Evolutionary conservation across 2,329 filamentous ascomycete species (phyloP).

Genomic region (Ophiocordyceps unilateralis): DNA sequence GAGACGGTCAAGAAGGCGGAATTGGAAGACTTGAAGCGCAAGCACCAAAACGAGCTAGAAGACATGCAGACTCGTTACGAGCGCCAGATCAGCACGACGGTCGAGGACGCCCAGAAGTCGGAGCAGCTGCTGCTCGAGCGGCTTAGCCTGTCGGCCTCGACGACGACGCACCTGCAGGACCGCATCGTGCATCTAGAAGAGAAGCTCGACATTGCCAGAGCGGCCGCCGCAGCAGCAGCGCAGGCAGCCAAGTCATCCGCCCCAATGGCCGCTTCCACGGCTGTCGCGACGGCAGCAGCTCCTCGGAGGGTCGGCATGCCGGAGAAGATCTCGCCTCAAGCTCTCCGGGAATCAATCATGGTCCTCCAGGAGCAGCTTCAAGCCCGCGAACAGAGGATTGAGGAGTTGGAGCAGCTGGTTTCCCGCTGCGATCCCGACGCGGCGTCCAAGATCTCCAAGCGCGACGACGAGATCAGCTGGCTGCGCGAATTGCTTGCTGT

Average conservation of each 20-base stretch:
- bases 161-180: constrained; percentile 72
- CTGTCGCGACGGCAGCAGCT: constrained; percentile 6
- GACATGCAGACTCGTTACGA: constrained; percentile 62
- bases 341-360: constrained; percentile 86
- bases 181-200: constrained; percentile 74
- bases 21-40: constrained; percentile 31
- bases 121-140: constrained; percentile 70
- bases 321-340: constrained; percentile 85
- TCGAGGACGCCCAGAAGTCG: constrained; percentile 66
- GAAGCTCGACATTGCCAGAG: constrained; percentile 75
- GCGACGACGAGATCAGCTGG: constrained; percentile 89
- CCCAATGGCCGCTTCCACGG: constrained; percentile 6
- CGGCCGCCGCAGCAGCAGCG: constrained; percentile 69
- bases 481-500: constrained; percentile 84
- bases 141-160: constrained; percentile 66
- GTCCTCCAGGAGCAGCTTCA: constrained; percentile 94
- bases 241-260: constrained; percentile 44
- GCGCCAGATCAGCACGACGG: constrained; percentile 51
- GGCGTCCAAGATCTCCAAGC: constrained; percentile 68
- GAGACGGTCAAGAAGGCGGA: constrained; percentile 47
- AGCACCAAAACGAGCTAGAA: constrained; percentile 52
- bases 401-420: constrained; percentile 62
- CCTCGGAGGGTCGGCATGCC: constrained; percentile 35
- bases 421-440: constrained; percentile 58
- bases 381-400: constrained; percentile 78